phyloP scores from a whole-genome alignment of 2,329 filamentous ascomycete species.

The Trichoderma harzianum region DNA sequence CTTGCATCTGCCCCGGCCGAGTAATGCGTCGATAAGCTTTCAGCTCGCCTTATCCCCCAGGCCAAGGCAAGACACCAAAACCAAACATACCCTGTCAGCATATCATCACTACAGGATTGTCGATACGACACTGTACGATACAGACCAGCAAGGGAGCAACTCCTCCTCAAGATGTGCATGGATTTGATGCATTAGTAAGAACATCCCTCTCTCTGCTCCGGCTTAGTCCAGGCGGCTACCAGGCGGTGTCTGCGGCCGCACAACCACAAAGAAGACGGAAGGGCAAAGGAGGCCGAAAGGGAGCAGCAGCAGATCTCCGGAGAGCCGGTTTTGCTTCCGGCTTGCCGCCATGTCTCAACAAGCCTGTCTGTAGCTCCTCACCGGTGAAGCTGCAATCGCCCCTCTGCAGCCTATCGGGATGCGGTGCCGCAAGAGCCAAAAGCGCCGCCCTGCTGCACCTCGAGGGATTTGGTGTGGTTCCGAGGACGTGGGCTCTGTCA shows the following conservation, averaged over 20 bases:
- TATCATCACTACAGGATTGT: neutral
- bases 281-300: neutral
- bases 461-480: neutral
- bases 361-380: neutral
- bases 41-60: neutral
- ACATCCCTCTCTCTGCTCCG: neutral
- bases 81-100: neutral
- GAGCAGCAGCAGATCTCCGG: neutral
- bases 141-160: neutral
- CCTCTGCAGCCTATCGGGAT: conserved; percentile 9
- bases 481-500: neutral
- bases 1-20: neutral
- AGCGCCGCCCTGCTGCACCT: neutral
- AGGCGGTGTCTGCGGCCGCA: neutral
- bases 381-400: conserved; percentile 12
- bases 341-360: conserved; percentile 11
- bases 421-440: neutral
- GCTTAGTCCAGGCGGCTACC: neutral
- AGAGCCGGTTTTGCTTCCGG: neutral
- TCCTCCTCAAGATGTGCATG: neutral
- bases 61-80: neutral
- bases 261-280: neutral
- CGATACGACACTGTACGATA: neutral
- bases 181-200: neutral
- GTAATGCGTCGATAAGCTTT: neutral